Conservation (phyloP, 176 grass and related monocot species). For the bread wheat (Triticum aestivum) region IWGSC_CS_RefSeq_v2.1 NC_057801.1:449076204-449076703, state of each 20-base stretch:
- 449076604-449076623: constrained; percentile 32
- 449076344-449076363: neutral
- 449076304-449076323: constrained; percentile 24
- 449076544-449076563: constrained; percentile 45
- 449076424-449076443: constrained; percentile 29
- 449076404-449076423: constrained; percentile 4
- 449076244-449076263: constrained; percentile 7
- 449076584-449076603: constrained; percentile 24
- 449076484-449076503: constrained; percentile 24
- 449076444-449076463: constrained; percentile 11
- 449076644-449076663: constrained; percentile 33
- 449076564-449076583: constrained; percentile 43
- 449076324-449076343: constrained; percentile 18
- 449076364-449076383: constrained; percentile 7
- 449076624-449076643: constrained; percentile 27
- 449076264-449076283: neutral
- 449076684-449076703: constrained; percentile 1
- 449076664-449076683: constrained; percentile 32
- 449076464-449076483: constrained; percentile 59
- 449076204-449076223: constrained; percentile 45
- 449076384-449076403: constrained; percentile 31
- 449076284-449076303: constrained; percentile 16
- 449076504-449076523: constrained; percentile 37
- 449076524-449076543: constrained; percentile 34
- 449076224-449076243: constrained; percentile 42